Base-by-base conservation (phyloP, 495 filamentous ascomycete species). In the Aspergillus asperescens region DNA sequence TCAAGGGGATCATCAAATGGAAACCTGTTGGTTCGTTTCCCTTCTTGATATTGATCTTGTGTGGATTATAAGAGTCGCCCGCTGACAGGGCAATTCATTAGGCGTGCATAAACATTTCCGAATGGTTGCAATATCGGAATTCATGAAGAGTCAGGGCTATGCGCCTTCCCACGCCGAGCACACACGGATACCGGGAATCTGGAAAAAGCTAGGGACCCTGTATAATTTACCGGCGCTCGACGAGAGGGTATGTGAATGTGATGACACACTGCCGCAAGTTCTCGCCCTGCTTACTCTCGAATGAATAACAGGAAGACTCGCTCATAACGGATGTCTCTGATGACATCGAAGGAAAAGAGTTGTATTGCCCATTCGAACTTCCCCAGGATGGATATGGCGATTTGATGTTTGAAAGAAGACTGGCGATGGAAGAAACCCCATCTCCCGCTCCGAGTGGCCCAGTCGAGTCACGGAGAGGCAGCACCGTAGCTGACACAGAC, bases 51-150 rank as follows among this genome's bases (percentile, higher is more conserved):
- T 8, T 23, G 2, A 15, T 19, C 7, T 18, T 16, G 5, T 18
- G n/a, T 15, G n/a, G n/a, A n/a, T n/a, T n/a, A n/a, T 3, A 16
- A 15, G n/a, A 1, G n/a, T 38, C 15, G 10, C 10, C 13, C 15
- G 47, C 45, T 61, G 47, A 59, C 34, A 5, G 9, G 27, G 7
- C n/a, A 7, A 1, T 16, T n/a, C 28, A 43, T 18, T 20, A 96
- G 92, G 92, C 43, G 85, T 98, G 75, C 92, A 98, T 73, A 97
- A 94, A 69, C 91, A 97, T 70, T 97, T 98, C 66, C 88, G 89
- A 19, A 92, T 97, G 75, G 83, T 96, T 50, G 83, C 89, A 3
- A 90, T 98, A 27, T 85, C 88, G 13, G 83, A 93, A 51, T 83
- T 88, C 60, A 78, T 98, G 54, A 84, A 86, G 55, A 89, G 87